These are phyloP conservation scores for Rhytidhysteron rufulum DNA, from an alignment of 2,329 filamentous ascomycete genomes.

Conservation along the genomic window DNA sequence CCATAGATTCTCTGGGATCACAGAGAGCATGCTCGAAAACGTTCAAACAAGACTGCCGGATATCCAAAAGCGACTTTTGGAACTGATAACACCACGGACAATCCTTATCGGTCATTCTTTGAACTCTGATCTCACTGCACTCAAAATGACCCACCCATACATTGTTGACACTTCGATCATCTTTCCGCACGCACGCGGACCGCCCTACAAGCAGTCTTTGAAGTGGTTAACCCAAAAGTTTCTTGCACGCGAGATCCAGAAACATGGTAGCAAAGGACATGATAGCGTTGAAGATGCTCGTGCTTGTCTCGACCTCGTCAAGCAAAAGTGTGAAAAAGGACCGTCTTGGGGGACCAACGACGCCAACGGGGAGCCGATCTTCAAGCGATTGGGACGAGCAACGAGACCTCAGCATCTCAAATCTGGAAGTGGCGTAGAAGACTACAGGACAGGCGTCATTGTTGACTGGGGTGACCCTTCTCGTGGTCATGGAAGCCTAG, in stretches of 20 bases:
- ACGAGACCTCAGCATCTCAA: conserved; percentile 48
- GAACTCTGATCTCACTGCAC: conserved; percentile 76
- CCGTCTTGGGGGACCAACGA: conserved; percentile 80
- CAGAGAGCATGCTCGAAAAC: conserved; percentile 72
- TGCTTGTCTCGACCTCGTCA: conserved; percentile 87
- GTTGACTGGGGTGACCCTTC: conserved; percentile 87
- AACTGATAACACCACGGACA: conserved; percentile 66
- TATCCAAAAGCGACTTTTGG: conserved; percentile 73
- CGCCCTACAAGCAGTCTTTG: conserved; percentile 83
- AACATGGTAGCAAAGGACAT: conserved; percentile 69
- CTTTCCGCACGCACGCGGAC: conserved; percentile 85
- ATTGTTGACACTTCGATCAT: conserved; percentile 88
- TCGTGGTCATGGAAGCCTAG: conserved; percentile 56
- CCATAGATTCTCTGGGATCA: conserved; percentile 89
- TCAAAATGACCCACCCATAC: conserved; percentile 86
- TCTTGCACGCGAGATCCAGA: conserved; percentile 82
- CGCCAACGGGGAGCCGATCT: conserved; percentile 78
- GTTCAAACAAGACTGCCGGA: conserved; percentile 81
- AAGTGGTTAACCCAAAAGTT: conserved; percentile 89
- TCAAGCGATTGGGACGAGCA: conserved; percentile 65
- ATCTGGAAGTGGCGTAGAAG: conserved; percentile 19
- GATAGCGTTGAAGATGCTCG: conserved; percentile 90
- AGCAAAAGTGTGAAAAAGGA: conserved; percentile 93
- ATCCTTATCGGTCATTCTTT: conserved; percentile 79
- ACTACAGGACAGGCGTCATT: conserved; percentile 65